Conservation (phyloP, 176 grass and related monocot species). For the Aegilops sharonensis region DNA sequence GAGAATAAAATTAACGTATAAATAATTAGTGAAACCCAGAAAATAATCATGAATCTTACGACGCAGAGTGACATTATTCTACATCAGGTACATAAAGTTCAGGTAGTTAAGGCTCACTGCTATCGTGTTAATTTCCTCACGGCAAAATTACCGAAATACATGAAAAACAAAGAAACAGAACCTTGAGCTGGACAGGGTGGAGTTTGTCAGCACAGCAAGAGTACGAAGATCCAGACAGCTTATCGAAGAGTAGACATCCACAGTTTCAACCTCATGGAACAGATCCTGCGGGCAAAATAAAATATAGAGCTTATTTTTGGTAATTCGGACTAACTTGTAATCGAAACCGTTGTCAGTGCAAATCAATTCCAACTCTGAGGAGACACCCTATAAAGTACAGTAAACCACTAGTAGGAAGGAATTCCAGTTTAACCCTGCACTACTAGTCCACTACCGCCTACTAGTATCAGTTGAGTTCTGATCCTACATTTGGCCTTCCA, state of each 20-base stretch:
- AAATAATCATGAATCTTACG: neutral
- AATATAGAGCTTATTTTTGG: neutral
- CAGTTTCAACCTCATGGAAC: constrained; percentile 10
- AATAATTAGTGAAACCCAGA: no score
- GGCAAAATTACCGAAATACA: constrained; percentile 3
- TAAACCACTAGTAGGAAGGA: neutral
- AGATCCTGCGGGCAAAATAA: constrained; percentile 4
- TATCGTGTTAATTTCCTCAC: neutral
- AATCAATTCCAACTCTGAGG: neutral
- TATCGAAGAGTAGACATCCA: constrained; percentile 72
- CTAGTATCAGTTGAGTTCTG: neutral
- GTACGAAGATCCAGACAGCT: constrained; percentile 68
- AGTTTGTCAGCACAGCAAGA: constrained; percentile 59
- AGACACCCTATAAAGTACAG: neutral
- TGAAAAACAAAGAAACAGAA: constrained; percentile 1
- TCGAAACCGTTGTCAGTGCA: neutral
- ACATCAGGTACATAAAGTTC: neutral
- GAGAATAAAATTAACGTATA: no score
- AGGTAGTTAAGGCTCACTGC: neutral
- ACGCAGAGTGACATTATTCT: neutral
- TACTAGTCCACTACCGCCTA: neutral
- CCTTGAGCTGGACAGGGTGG: constrained; percentile 79
- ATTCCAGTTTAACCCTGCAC: neutral
- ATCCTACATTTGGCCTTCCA: neutral
- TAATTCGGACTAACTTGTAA: neutral